Base-by-base conservation (phyloP, 1,284 basidiomycete genomes). In the Hemileia vastatrix region DNA sequence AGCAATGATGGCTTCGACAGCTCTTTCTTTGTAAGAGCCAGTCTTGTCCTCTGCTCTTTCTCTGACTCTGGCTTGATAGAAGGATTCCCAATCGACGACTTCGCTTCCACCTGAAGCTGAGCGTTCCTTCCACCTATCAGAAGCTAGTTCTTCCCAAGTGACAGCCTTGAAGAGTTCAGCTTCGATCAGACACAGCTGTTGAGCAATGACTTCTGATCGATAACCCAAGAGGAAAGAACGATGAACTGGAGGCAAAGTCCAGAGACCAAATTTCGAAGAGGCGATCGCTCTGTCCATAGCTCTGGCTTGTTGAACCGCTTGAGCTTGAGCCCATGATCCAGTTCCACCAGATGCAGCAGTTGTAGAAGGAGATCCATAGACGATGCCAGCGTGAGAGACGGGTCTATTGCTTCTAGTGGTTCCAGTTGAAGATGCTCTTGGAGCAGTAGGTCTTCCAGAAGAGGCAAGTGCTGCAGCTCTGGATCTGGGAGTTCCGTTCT, bases 181-280 rank as follows among this genome's bases (percentile, higher is more conserved):
- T 67, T 93, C 90, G 70, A 94, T 90, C 80, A 90, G 84, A 9
- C 85, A 82, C 71, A 92, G 86, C 70, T 91, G 87, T 58, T 84
- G 81, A 0, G 87, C 86, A 23, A 94, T 76, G 3, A 77, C 77
- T 54, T 84, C 83, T 1, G 87, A 76, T 8, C 70, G 68, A 66
- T 67, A 73, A 11, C 67, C 56, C 11, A 73, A 66, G 47, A n/a
- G n/a, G n/a, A n/a, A n/a, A n/a, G 71, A 72, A 48, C 67, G 70
- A 62, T 72, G 71, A 6, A 67, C 62, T 2, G 70, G 69, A 18
- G 68, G 67, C 45, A 61, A 19, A 45, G 49, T 50, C 21, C 52
- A 48, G 49, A 62, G 13, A 31, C 50, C 59, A 8, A 55, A 40
- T 24, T 55, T 51, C 36, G 36, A 40, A 6, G 36, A 40, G 6